phyloP scores from a whole-genome alignment of 768 basidiomycete genomes.

The Coprinopsis strossmayeri region DNA sequence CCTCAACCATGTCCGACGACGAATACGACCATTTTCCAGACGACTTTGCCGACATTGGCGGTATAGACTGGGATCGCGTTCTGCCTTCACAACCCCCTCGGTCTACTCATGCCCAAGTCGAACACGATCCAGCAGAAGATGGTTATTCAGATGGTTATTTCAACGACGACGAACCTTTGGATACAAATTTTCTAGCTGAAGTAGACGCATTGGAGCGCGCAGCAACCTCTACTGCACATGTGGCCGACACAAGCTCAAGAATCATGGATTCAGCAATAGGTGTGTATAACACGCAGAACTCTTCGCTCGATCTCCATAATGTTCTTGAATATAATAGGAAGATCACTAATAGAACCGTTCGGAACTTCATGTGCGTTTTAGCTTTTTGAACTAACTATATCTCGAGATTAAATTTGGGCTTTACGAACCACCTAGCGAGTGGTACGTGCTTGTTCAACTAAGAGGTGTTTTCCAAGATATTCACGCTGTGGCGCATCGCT shows the following conservation, averaged over 20 bases:
- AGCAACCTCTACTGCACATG: not conserved
- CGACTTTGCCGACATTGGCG: conserved; percentile 44
- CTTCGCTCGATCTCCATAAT: too few relatives aligned
- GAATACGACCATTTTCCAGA: conserved; percentile 50
- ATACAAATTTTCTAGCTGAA: conserved; percentile 11
- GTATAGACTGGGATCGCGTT: conserved; percentile 39
- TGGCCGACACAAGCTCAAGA: not conserved
- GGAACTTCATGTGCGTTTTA: not conserved
- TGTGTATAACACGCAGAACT: too few relatives aligned
- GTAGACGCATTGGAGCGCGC: conserved; percentile 5
- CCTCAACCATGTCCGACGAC: conserved; percentile 34
- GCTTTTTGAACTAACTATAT: too few relatives aligned
- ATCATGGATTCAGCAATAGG: too few relatives aligned
- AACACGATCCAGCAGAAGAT: conserved; percentile 11
- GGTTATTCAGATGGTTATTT: conserved; percentile 6
- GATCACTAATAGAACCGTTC: too few relatives aligned
- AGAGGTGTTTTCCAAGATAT: not conserved
- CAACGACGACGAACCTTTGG: conserved; percentile 9
- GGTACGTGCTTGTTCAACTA: not conserved
- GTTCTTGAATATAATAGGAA: too few relatives aligned
- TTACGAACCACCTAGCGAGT: not conserved
- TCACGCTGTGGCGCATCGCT: conserved; percentile 1
- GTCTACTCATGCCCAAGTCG: not conserved
- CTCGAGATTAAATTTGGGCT: too few relatives aligned
- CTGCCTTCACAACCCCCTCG: conserved; percentile 18